Evolutionary conservation across 805 yeast species (phyloP), one percentile per base, ranked within the genome.

Genomic region (Candida palmyrensis): DNA sequence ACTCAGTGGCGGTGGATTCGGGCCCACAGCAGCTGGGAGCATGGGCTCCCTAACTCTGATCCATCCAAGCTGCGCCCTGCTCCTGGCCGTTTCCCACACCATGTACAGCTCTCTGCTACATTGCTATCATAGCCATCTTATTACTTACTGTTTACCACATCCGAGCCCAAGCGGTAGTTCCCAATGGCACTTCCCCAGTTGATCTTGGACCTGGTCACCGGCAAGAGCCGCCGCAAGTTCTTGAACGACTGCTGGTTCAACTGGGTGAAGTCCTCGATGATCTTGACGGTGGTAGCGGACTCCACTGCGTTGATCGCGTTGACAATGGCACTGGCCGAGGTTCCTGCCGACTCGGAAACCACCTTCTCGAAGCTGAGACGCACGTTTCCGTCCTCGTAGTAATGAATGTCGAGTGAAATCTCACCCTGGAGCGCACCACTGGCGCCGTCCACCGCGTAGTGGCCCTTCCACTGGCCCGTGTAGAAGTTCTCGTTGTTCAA

Each of bases 181-280:
- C 94, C 95, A 46, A 87, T 85, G 8, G 96, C 86, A 51, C 77
- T 84, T 19, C 95, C 96, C 98, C 98, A 90, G 55, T 86, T 85
- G 49, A 90, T 82, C 55, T 83, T 88, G 12, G 95, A 75, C 53
- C 96, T 74, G 14, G 95, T 90, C 14, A 90, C 80, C 6, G 98
- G 98, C 42, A 90, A 68, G 55, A 86, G 86, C 58, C 98, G 80
- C 62, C 98, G 76, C 46, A 90, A 71, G 39, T 73, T 72, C 61
- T 90, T 92, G 66, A 92, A 90, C 41, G 78, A 74, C 33, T 70
- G 70, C 43, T 87, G 95, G 56, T 90, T 90, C 51, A 90, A 69
- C 18, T 75, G 74, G 19, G 72, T 64, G 48, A 90, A 83, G 39
- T 81, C 69, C 37, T 62, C 68, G 46, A 83, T 73, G 36, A 89